Percentiles rank a stretch among this genome's conserved stretches.
Evolutionary conservation across 2,329 filamentous ascomycete species (phyloP).

Genomic region (Claviceps arundinis): DNA sequence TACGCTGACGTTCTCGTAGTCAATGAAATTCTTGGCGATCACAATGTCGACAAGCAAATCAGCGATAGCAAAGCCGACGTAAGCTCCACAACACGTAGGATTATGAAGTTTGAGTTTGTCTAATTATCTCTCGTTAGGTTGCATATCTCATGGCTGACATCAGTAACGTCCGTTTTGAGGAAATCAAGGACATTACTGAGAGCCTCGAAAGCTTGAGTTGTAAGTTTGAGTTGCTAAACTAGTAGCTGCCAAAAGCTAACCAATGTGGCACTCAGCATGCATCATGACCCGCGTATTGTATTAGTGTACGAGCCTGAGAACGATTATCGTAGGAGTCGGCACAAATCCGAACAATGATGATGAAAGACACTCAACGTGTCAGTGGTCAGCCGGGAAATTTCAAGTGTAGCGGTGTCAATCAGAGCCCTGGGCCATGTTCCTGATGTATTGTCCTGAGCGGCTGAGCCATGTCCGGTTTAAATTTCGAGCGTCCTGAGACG

Average conservation of each 20-base stretch:
- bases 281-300: slow-evolving; percentile 36
- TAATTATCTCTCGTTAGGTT: slow-evolving; percentile 30
- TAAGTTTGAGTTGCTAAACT: slow-evolving; percentile 30
- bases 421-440: too few relatives aligned
- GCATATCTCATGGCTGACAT: slow-evolving; percentile 98
- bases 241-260: neutral
- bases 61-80: slow-evolving; percentile 88
- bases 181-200: slow-evolving; percentile 79
- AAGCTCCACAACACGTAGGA: slow-evolving; percentile 14
- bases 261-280: slow-evolving; percentile 16
- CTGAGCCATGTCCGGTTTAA: neutral
- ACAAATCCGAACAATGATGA: too few relatives aligned
- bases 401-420: neutral
- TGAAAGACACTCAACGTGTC: slow-evolving; percentile 3
- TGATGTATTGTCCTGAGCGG: too few relatives aligned
- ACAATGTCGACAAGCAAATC: slow-evolving; percentile 99
- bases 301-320: slow-evolving; percentile 12
- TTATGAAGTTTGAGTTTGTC: neutral
- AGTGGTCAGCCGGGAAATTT: too few relatives aligned
- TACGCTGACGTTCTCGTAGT: slow-evolving; percentile 35
- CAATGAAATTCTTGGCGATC: slow-evolving; percentile 84
- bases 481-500: neutral
- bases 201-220: slow-evolving; percentile 69
- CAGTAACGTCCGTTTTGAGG: slow-evolving; percentile 64
- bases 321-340: neutral